These are phyloP conservation scores for Limonium bicolor DNA, from an alignment of 148 eudicot genomes.

Conservation along the genomic window DNA sequence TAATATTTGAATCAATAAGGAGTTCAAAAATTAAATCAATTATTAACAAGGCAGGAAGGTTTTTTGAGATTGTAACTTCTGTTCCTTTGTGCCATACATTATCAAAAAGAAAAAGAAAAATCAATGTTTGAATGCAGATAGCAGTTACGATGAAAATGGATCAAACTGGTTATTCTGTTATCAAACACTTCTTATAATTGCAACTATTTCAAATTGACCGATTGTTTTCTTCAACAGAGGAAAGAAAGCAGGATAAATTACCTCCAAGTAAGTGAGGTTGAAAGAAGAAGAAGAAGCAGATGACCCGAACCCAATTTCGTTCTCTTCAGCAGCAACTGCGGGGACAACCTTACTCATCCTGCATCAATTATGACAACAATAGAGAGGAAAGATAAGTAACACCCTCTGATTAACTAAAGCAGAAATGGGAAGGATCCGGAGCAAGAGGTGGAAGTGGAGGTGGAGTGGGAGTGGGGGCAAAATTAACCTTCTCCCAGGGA, in stretches of 20 bases:
- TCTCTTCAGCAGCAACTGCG: constrained; percentile 53
- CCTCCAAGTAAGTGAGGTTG: constrained; percentile 90
- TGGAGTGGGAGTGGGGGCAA: neutral
- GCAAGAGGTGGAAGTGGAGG: neutral
- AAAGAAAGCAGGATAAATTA: constrained; percentile 2
- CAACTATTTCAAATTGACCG: too few relatives aligned
- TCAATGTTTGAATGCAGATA: neutral
- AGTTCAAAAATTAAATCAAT: too few relatives aligned
- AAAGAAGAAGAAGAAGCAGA: constrained; percentile 32
- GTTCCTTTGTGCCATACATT: too few relatives aligned
- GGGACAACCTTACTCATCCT: constrained; percentile 18
- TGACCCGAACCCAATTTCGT: constrained; percentile 20
- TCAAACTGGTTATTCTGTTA: neutral
- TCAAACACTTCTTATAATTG: neutral
- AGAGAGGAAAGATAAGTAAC: neutral
- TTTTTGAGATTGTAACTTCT: too few relatives aligned
- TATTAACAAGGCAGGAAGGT: too few relatives aligned
- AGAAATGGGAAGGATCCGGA: neutral
- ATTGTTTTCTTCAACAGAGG: too few relatives aligned
- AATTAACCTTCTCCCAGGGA: neutral
- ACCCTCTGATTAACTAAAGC: neutral
- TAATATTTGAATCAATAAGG: too few relatives aligned
- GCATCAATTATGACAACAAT: neutral
- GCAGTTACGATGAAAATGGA: neutral
- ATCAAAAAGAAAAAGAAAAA: neutral